Evolutionary conservation across 352 stramenopile species (phyloP).

Genomic region (Halophytophthora polymorphica): DNA sequence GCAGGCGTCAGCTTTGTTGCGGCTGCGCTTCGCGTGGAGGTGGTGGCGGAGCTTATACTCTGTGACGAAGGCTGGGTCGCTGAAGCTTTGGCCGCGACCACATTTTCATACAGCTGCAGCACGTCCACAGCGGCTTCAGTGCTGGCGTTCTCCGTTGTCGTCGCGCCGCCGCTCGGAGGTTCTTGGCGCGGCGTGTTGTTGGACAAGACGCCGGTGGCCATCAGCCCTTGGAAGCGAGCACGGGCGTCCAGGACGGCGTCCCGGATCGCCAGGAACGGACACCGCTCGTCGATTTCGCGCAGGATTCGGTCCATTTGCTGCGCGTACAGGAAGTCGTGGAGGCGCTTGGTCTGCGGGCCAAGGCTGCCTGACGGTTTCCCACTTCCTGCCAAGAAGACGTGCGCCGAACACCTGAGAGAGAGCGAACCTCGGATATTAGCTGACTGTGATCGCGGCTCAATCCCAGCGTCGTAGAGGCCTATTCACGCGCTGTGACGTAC

Average conservation of each 20-base stretch:
- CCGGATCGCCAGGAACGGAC: slow-evolving; percentile 24
- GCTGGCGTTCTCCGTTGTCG: background rate
- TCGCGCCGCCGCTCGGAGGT: background rate
- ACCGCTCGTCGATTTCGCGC: slow-evolving; percentile 21
- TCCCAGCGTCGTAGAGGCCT: too few relatives aligned
- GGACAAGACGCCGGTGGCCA: background rate
- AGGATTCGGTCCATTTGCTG: slow-evolving; percentile 43
- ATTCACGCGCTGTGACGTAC: too few relatives aligned
- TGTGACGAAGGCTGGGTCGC: background rate
- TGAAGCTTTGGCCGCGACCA: slow-evolving; percentile 18
- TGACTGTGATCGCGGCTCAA: too few relatives aligned
- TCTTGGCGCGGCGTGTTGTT: slow-evolving; percentile 1
- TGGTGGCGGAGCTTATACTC: background rate
- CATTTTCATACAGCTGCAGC: slow-evolving; percentile 36
- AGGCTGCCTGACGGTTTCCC: background rate
- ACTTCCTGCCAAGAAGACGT: slow-evolving; percentile 20
- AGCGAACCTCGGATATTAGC: too few relatives aligned
- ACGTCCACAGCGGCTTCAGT: slow-evolving; percentile 2
- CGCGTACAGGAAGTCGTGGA: slow-evolving; percentile 31
- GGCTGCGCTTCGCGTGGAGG: background rate
- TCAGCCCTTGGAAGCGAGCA: slow-evolving; percentile 19
- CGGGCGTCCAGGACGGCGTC: slow-evolving; percentile 20
- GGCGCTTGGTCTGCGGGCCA: slow-evolving; percentile 15
- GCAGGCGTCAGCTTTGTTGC: background rate
- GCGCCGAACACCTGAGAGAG: slow-evolving; percentile 11